A percentile compares a stretch with the other conserved stretches of the same genome.
Evolutionary conservation across 78 protist genomes (phyloP).

Genomic region (Chrysochromulina tobinii): DNA sequence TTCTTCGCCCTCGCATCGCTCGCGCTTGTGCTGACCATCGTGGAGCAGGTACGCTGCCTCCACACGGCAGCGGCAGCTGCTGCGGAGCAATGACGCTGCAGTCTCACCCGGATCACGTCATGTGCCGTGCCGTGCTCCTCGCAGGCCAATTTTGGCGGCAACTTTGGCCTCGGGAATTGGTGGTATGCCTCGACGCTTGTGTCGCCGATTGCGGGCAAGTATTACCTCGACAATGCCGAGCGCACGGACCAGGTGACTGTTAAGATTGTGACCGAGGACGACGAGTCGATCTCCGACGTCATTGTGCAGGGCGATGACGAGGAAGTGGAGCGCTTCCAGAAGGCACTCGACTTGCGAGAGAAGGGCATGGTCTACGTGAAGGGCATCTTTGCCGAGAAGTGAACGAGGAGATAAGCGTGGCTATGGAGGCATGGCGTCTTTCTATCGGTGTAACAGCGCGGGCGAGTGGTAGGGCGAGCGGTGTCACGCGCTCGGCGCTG

Average conservation of each 20-base stretch:
- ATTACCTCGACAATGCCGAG: conserved; percentile 23
- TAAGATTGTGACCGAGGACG: conserved; percentile 1
- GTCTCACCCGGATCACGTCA: too few species aligned
- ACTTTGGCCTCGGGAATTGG: not conserved
- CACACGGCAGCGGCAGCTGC: too few species aligned
- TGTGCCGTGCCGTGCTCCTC: too few species aligned
- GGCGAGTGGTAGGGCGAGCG: too few species aligned
- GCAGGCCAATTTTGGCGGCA: not conserved
- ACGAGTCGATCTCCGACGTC: not conserved
- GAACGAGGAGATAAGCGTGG: too few species aligned
- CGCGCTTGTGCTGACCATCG: not conserved
- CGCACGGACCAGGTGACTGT: not conserved
- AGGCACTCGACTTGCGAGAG: not conserved
- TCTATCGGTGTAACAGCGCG: too few species aligned
- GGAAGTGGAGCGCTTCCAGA: conserved; percentile 22
- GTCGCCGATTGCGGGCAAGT: conserved; percentile 16
- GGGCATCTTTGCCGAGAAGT: not conserved
- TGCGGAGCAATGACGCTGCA: too few species aligned
- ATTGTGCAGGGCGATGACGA: not conserved
- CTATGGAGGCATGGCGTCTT: too few species aligned
- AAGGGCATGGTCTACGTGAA: conserved; percentile 12
- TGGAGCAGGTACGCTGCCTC: not conserved
- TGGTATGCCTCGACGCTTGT: not conserved
- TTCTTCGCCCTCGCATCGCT: not conserved
- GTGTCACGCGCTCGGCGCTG: too few species aligned